Evolutionary conservation across 1,139 yeast genomes (phyloP), one percentile per base, ranked within the genome.

Genomic region (Suhomyces chickasaworum): DNA sequence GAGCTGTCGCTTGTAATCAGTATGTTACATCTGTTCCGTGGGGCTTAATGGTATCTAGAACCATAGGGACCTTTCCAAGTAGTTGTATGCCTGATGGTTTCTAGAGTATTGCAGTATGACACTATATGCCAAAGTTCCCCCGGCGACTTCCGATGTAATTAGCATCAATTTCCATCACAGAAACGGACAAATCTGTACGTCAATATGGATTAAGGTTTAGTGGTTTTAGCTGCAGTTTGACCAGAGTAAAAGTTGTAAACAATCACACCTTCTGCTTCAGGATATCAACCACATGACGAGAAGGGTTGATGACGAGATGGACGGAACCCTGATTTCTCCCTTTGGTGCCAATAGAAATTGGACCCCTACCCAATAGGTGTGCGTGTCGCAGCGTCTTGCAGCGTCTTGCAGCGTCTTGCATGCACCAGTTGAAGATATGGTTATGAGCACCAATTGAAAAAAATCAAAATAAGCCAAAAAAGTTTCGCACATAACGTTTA

Each of bases 401-500:
- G n/a, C n/a, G n/a, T n/a, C n/a, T 13, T 25, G 29, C 29, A 25
- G 13, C 29, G 4, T 25, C 29, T 13, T 25, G 29, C 29, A 25
- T 25, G 29, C 29, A 12, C 4, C 13, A 5, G 32, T 8, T 6
- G 17, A 8, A 13, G 32, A 13, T 20, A 7, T 20, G 22, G 32
- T 29, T 29, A 10, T n/a, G n/a, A n/a, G n/a, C n/a, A n/a, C n/a
- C n/a, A n/a, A n/a, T n/a, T n/a, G n/a, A n/a, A n/a, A n/a, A n/a
- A n/a, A n/a, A n/a, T n/a, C n/a, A n/a, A n/a, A n/a, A n/a, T n/a
- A n/a, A n/a, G n/a, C 27, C 37, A 16, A 29, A 4, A 20, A 3
- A 10, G 29, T 29, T 21, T 35, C 30, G 37, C 37, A 35, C 37
- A 35, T 35, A 35, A 35, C 37, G 37, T 16, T 22, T 35, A 35